These are phyloP conservation scores for Candida sp. DNA, from an alignment of 1,139 yeast species.

Conservation along the genomic window DNA sequence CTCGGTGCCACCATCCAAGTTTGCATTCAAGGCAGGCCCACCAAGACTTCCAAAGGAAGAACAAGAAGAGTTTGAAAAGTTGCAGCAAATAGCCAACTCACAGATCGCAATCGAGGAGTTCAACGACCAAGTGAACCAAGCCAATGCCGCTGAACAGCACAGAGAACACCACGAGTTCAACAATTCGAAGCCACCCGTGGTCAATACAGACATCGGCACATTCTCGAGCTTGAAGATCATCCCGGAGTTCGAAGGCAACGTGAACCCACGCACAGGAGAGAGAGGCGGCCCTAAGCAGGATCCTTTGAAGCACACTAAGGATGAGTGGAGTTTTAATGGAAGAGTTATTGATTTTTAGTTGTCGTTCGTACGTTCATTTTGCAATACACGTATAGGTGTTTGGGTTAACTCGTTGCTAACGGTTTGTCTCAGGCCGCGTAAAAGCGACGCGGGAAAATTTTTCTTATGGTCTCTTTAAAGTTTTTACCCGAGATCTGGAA, in stretches of 20 bases:
- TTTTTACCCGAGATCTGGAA: slow-evolving; percentile 3
- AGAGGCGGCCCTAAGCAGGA: slow-evolving; percentile 99
- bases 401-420: too few species aligned
- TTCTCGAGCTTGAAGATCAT: slow-evolving; percentile 74
- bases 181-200: slow-evolving; percentile 17
- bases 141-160: slow-evolving; percentile 18
- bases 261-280: slow-evolving; percentile 94
- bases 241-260: slow-evolving; percentile 96
- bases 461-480: not conserved
- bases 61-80: slow-evolving; percentile 89
- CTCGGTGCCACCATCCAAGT: slow-evolving; percentile 19
- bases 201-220: slow-evolving; percentile 62
- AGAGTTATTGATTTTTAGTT: slow-evolving; percentile 89
- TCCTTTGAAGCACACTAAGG: slow-evolving; percentile 74
- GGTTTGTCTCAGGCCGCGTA: not conserved
- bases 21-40: slow-evolving; percentile 65
- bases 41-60: slow-evolving; percentile 85
- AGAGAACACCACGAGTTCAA: slow-evolving; percentile 9
- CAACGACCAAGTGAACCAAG: slow-evolving; percentile 46
- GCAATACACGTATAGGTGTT: not conserved
- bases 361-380: not conserved
- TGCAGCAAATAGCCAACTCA: slow-evolving; percentile 81
- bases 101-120: slow-evolving; percentile 83
- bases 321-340: slow-evolving; percentile 96
- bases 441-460: not conserved